These are phyloP conservation scores for Magnolia changhungtana DNA, from an alignment of 164 flowering plant species.

Conservation along the genomic window DNA sequence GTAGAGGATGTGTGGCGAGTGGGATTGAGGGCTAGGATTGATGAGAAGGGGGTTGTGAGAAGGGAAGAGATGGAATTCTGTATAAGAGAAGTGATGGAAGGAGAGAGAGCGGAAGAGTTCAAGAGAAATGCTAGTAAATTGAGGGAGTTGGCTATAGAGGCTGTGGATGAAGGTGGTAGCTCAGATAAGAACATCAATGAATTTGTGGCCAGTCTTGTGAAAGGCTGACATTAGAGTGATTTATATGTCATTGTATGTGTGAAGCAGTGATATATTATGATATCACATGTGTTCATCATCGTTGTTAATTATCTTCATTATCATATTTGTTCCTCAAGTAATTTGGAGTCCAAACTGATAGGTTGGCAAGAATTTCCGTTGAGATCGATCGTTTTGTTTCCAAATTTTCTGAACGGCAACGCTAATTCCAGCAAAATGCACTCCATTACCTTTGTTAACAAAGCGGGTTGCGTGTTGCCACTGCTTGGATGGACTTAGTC, in stretches of 20 bases:
- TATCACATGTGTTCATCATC: too few species aligned
- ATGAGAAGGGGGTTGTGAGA: conserved; percentile 15
- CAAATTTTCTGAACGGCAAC: too few species aligned
- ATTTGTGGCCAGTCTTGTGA: conserved; percentile 16
- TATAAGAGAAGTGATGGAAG: conserved; percentile 20
- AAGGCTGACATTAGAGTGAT: not conserved
- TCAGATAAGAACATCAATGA: conserved; percentile 18
- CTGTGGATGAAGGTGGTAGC: conserved; percentile 20
- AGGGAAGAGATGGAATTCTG: conserved; percentile 16
- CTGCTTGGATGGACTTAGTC: too few species aligned
- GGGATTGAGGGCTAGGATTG: conserved; percentile 16
- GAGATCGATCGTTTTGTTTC: too few species aligned
- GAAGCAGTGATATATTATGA: not conserved
- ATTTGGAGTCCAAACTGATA: too few species aligned
- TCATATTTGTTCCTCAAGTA: too few species aligned
- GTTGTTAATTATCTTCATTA: too few species aligned
- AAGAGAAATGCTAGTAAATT: conserved; percentile 15
- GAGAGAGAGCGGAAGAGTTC: conserved; percentile 16
- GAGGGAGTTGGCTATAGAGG: conserved; percentile 18
- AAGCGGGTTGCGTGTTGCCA: too few species aligned
- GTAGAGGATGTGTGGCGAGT: conserved; percentile 21
- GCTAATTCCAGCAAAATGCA: too few species aligned
- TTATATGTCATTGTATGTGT: not conserved
- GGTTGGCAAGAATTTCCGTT: too few species aligned
- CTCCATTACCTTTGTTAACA: too few species aligned